These are phyloP conservation scores for Eucalyptus pauciflora DNA, from an alignment of 345 rosid species.

Conservation along the genomic window DNA sequence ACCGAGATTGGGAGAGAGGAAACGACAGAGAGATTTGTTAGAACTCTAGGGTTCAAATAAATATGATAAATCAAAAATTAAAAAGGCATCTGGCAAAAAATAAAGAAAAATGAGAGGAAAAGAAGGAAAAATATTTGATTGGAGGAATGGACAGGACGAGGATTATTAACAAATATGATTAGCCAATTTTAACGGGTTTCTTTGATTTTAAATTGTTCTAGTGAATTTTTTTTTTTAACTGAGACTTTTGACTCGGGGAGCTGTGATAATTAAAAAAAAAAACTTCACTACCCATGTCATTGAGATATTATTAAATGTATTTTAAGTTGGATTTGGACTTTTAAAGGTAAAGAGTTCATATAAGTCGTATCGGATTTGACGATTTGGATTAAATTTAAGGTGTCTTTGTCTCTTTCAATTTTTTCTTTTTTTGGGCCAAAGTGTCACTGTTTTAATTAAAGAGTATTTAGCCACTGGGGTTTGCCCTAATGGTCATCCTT, in stretches of 20 bases:
- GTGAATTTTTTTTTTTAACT: background rate
- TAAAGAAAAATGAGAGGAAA: background rate
- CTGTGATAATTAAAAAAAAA: background rate
- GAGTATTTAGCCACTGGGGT: too few relatives aligned
- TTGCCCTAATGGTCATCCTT: too few relatives aligned
- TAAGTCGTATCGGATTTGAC: too few relatives aligned
- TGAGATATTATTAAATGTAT: background rate
- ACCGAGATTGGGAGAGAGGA: too few relatives aligned
- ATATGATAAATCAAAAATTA: background rate
- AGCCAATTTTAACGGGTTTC: background rate
- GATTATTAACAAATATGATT: background rate
- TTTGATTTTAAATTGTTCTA: too few relatives aligned
- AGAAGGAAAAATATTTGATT: background rate
- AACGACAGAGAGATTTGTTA: background rate
- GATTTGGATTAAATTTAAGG: too few relatives aligned
- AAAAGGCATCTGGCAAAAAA: background rate
- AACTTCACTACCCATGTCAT: background rate
- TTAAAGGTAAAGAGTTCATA: background rate
- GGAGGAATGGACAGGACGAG: background rate
- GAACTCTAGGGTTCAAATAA: rapidly evolving
- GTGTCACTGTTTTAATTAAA: background rate
- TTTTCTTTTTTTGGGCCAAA: too few relatives aligned
- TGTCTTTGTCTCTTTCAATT: rapidly evolving
- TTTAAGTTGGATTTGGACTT: background rate
- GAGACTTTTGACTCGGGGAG: background rate